Conservation (phyloP, 106 monocot species). For the Dendrobium nobile region DNA sequence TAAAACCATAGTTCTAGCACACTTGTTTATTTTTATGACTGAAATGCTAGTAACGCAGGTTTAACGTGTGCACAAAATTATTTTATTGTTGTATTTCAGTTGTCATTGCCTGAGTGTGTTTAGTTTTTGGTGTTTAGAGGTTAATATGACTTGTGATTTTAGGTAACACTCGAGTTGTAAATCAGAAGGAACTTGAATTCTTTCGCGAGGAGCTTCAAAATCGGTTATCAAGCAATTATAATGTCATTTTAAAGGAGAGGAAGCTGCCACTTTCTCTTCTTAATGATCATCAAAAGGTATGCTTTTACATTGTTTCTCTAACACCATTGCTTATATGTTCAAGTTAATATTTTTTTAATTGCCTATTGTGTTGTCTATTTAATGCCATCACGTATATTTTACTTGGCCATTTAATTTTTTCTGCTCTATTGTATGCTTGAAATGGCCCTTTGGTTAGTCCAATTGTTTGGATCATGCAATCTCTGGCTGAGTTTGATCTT, state of each 20-base stretch:
- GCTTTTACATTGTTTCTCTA: not conserved
- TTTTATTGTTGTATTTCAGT: not conserved
- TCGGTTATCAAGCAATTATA: slow-evolving; percentile 64
- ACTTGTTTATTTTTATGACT: not conserved
- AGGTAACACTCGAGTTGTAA: slow-evolving; percentile 91
- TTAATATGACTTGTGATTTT: slow-evolving; percentile 3
- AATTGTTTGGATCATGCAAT: not conserved
- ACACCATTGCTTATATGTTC: not conserved
- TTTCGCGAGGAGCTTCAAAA: slow-evolving; percentile 82
- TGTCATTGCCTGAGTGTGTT: not conserved
- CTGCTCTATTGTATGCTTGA: not conserved
- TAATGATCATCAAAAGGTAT: slow-evolving; percentile 85
- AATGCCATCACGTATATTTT: not conserved
- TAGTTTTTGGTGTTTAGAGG: not conserved
- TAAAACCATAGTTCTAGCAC: not conserved
- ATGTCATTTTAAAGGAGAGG: slow-evolving; percentile 75
- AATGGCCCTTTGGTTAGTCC: not conserved
- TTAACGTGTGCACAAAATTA: not conserved
- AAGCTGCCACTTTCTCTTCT: slow-evolving; percentile 87
- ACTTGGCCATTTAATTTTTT: not conserved
- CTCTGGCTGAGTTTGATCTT: not conserved
- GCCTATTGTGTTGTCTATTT: not conserved
- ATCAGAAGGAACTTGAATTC: slow-evolving; percentile 87
- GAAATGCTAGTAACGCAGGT: not conserved
- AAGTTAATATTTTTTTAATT: not conserved